Evolutionary conservation across 2,329 filamentous ascomycete genomes (phyloP), one percentile per base, ranked within the genome.

Genomic region (Colletotrichum tamarilloi): DNA sequence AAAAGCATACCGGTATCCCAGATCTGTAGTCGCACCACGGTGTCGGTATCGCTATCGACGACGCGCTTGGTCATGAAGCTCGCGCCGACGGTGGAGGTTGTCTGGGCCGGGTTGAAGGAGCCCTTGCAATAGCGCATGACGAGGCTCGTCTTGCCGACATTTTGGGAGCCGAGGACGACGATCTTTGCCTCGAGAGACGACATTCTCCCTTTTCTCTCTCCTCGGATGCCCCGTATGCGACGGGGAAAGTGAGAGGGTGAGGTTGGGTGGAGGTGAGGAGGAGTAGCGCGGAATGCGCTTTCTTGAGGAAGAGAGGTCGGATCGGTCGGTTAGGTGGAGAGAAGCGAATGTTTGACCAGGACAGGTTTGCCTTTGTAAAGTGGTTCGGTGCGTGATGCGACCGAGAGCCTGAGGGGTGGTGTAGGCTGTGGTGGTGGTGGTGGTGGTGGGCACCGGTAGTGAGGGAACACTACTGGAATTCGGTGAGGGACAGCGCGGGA

Each of bases 21-120:
- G 77, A 98, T 97, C 80, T 98, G 95, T 49, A 98, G 87, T n/a
- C 95, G 91, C 46, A 98, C 95, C 28, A 94, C 88, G 1, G 95
- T 97, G 78, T 96, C 94, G 26, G 93, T 94, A 81, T 98, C 94
- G 74, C 90, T 91, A 83, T 98, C 95, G 76, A 94, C 87, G 73
- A 95, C 92, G 79, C 92, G 91, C 84, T 95, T 95, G 56, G 93
- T 93, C 81, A 95, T 87, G 82, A 95, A 95, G 80, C 91, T 94
- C 32, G 93, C 93, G 80, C 93, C 93, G 72, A 95, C 91, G n/a
- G 93, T 95, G 5, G 92, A 93, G 3, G 87, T 90, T 58, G 86
- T 86, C 80, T 91, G 84, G n/a, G 87, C 83, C 7, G 92, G 92
- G 75, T 91, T 89, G 82, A 93, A 94, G 72, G 89, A 86, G 80